These are phyloP conservation scores for Scutellaria barbata DNA, from an alignment of 257 asterid genomes.

Conservation along the genomic window DNA sequence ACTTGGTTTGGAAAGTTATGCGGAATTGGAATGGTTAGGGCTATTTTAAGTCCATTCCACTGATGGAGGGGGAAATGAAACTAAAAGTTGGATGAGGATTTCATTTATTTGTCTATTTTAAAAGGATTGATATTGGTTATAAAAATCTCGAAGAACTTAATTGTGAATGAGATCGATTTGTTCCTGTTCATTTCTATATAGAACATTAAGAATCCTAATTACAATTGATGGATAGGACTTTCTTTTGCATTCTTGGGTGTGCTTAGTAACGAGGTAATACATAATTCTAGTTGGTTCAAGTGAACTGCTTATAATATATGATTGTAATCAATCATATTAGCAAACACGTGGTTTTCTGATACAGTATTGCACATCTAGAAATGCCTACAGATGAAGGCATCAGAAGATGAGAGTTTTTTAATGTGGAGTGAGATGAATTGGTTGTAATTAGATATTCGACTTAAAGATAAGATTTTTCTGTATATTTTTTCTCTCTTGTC, in stretches of 20 bases:
- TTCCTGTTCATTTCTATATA: background rate
- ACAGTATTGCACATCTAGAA: background rate
- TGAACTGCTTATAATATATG: background rate
- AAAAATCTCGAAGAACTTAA: slow-evolving; percentile 8
- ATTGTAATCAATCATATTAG: slow-evolving; percentile 17
- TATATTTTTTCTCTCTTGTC: background rate
- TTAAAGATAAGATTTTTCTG: too few relatives aligned
- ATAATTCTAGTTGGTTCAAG: slow-evolving; percentile 3
- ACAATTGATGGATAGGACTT: background rate
- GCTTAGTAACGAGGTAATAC: slow-evolving; percentile 15
- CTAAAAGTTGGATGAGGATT: slow-evolving; percentile 11
- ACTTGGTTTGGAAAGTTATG: slow-evolving; percentile 4
- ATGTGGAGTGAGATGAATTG: background rate
- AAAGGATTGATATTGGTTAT: slow-evolving; percentile 1
- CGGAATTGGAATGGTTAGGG: slow-evolving; percentile 19
- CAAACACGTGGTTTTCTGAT: too few relatives aligned
- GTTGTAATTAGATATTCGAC: too few relatives aligned
- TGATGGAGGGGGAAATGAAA: background rate
- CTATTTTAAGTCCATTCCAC: background rate
- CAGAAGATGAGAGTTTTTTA: background rate
- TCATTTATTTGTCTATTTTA: background rate
- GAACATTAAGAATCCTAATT: background rate
- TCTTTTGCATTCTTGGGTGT: slow-evolving; percentile 14
- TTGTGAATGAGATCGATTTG: background rate
- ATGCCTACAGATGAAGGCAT: too few relatives aligned